These are phyloP conservation scores for Microbotryum lychnidis-dioicae DNA, from an alignment of 1,284 basidiomycete species.

Conservation along the genomic window DNA sequence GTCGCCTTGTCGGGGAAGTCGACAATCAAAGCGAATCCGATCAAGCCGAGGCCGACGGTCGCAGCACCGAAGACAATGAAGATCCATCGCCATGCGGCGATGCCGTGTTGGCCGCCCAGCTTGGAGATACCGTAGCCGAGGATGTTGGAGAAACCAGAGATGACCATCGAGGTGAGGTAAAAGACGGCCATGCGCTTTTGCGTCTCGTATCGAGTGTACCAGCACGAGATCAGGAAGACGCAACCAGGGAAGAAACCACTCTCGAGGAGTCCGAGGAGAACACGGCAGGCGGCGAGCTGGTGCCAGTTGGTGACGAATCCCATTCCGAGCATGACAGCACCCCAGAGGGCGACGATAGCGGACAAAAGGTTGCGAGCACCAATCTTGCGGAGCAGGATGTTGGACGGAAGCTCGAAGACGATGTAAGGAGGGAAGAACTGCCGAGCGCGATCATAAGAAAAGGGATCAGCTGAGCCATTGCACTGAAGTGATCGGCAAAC, in stretches of 20 bases:
- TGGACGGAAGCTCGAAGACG: constrained; percentile 30
- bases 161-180: constrained; percentile 42
- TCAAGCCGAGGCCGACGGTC: constrained; percentile 38
- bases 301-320: constrained; percentile 38
- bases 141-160: constrained; percentile 44
- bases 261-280: constrained; percentile 42
- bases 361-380: constrained; percentile 40
- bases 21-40: constrained; percentile 14
- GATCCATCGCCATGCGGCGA: constrained; percentile 37
- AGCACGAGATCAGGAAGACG: constrained; percentile 43
- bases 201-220: constrained; percentile 46
- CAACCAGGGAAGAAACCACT: constrained; percentile 35
- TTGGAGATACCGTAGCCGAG: constrained; percentile 39
- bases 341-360: constrained; percentile 40
- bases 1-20: constrained; percentile 46
- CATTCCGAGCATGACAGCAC: constrained; percentile 42
- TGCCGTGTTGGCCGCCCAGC: constrained; percentile 31
- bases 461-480: too few relatives aligned
- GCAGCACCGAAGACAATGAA: constrained; percentile 36
- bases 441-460: too few relatives aligned
- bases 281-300: constrained; percentile 40
- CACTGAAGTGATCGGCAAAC: too few relatives aligned
- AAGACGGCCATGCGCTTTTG: constrained; percentile 42
- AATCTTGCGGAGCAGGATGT: constrained; percentile 39
- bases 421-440: constrained; percentile 41